Evolutionary conservation across 2,329 filamentous ascomycete species (phyloP).

Genomic region (Hypoxylon sp.): DNA sequence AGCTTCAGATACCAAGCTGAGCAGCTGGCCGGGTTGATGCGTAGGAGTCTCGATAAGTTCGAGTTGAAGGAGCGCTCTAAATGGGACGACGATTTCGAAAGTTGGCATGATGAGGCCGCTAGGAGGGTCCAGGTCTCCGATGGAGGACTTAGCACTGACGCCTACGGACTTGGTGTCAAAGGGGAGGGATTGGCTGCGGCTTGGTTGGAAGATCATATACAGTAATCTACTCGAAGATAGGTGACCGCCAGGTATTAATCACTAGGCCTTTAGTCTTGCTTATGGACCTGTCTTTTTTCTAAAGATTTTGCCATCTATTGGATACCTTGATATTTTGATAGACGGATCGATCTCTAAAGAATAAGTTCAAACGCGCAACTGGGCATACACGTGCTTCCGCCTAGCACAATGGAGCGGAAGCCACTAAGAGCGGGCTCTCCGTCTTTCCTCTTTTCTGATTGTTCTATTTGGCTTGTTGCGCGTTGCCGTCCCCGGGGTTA

Average conservation of each 20-base stretch:
- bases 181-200: slow-evolving; percentile 36
- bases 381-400: no score
- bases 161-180: slow-evolving; percentile 24
- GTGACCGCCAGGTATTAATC: not conserved
- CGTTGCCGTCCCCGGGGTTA: no score
- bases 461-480: no score
- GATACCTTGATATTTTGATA: no score
- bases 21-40: slow-evolving; percentile 63
- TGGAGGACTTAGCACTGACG: slow-evolving; percentile 51
- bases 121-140: slow-evolving; percentile 56
- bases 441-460: no score
- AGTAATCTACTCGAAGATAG: not conserved
- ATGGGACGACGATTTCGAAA: slow-evolving; percentile 58
- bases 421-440: no score
- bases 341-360: no score
- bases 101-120: slow-evolving; percentile 52
- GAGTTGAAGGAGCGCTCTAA: slow-evolving; percentile 59
- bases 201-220: slow-evolving; percentile 45
- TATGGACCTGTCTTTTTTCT: no score
- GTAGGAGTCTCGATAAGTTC: slow-evolving; percentile 60
- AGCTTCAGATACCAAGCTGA: slow-evolving; percentile 61
- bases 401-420: no score
- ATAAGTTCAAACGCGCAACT: no score
- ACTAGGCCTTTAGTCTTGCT: not conserved
- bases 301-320: no score